These are phyloP conservation scores for Zygnema cylindricum DNA, from an alignment of 139 green algal species.

Conservation along the genomic window DNA sequence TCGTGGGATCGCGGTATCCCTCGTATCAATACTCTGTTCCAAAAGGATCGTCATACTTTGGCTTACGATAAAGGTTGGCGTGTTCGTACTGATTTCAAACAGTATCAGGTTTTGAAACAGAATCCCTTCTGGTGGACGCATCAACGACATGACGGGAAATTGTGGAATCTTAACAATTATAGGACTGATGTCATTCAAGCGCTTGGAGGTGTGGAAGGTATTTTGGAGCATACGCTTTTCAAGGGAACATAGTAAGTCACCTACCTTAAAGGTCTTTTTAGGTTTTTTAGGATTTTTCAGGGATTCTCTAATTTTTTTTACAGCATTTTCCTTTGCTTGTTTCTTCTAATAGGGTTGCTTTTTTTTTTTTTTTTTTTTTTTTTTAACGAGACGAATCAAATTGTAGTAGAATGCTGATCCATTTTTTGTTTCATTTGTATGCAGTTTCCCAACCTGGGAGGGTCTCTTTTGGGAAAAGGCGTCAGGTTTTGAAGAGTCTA, in stretches of 20 bases:
- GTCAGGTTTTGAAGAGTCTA: conserved; percentile 84
- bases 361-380: too few species aligned
- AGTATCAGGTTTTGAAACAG: conserved; percentile 79
- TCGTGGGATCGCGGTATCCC: conserved; percentile 98
- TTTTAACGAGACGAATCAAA: too few species aligned
- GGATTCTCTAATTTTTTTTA: not conserved
- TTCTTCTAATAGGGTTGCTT: not conserved
- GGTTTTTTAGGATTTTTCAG: not conserved
- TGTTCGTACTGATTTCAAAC: conserved; percentile 95
- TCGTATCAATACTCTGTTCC: conserved; percentile 99
- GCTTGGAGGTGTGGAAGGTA: conserved; percentile 97
- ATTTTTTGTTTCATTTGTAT: not conserved
- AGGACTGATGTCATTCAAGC: conserved; percentile 96
- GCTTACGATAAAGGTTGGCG: conserved; percentile 99
- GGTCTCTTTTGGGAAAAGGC: conserved; percentile 99
- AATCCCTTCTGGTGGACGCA: conserved; percentile 99
- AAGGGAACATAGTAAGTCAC: conserved; percentile 78
- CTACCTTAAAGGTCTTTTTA: not conserved
- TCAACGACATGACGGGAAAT: conserved; percentile 98
- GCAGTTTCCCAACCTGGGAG: conserved; percentile 98
- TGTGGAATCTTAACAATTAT: conserved; percentile 99
- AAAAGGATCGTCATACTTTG: conserved; percentile 98
- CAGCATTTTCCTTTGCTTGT: not conserved
- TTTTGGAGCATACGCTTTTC: conserved; percentile 99
- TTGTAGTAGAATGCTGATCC: too few species aligned